Percentiles rank a stretch among this genome's conserved stretches.
Conservation (phyloP, 2,329 filamentous ascomycete species). For the Fusarium nanum region DNA sequence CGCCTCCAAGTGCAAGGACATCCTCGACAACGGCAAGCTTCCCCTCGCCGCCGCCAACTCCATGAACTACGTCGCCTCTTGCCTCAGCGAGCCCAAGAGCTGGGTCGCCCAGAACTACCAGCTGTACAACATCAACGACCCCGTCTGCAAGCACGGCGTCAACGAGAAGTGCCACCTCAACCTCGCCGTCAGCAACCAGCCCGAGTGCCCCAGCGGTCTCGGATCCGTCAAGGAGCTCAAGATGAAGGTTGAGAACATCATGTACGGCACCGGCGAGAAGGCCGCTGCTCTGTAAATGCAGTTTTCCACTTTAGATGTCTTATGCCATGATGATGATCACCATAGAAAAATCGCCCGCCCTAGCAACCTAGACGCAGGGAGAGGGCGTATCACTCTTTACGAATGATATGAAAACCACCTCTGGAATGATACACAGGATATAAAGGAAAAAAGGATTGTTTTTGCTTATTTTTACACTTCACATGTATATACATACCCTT, state of each 20-base stretch:
- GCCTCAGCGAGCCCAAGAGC: constrained; percentile 58
- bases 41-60: constrained; percentile 67
- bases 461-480: constrained; percentile 26
- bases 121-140: constrained; percentile 65
- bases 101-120: constrained; percentile 65
- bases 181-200: constrained; percentile 62
- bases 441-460: constrained; percentile 31
- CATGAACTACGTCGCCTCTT: constrained; percentile 65
- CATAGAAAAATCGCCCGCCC: constrained; percentile 39
- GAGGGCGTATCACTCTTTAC: constrained; percentile 35
- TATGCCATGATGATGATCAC: constrained; percentile 37
- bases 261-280: constrained; percentile 61
- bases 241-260: constrained; percentile 62
- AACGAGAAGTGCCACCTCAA: constrained; percentile 64
- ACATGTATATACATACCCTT: constrained; percentile 34
- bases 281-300: constrained; percentile 38
- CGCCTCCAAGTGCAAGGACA: constrained; percentile 60
- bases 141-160: constrained; percentile 61
- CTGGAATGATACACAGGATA: constrained; percentile 42
- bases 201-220: constrained; percentile 60
- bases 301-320: constrained; percentile 17
- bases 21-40: constrained; percentile 64
- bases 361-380: constrained; percentile 27
- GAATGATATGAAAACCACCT: constrained; percentile 36
- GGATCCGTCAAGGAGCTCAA: constrained; percentile 47